A percentile compares a stretch with the other conserved stretches of the same genome.
Conservation (phyloP, 495 filamentous ascomycete genomes). For the Clavariopsis aquatica region DNA sequence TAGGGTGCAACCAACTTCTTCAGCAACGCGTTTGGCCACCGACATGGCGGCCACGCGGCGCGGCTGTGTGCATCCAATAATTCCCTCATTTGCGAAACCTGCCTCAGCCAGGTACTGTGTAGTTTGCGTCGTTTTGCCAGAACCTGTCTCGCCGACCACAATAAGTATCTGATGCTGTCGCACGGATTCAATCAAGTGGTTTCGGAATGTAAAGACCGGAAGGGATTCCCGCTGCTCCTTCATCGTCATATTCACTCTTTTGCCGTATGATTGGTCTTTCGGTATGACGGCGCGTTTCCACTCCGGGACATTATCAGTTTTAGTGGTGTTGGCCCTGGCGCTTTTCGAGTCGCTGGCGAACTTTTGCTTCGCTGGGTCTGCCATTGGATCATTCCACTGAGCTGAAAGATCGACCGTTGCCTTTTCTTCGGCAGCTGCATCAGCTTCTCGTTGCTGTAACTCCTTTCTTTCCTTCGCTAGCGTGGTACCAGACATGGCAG, state of each 20-base stretch:
- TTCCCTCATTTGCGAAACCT: neutral
- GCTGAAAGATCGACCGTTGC: neutral
- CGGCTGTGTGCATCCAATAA: neutral
- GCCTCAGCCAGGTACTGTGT: conserved; percentile 1
- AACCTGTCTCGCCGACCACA: neutral
- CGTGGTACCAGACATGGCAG: neutral
- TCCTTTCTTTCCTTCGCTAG: conserved; percentile 1
- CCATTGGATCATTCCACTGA: conserved; percentile 1
- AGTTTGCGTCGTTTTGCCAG: neutral
- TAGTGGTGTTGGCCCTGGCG: neutral
- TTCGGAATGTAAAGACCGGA: neutral
- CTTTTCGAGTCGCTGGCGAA: neutral
- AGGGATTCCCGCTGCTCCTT: neutral
- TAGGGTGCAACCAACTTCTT: conserved; percentile 1
- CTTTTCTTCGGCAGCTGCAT: neutral
- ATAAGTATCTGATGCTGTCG: conserved; percentile 1
- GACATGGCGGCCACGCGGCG: neutral
- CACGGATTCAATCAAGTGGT: neutral
- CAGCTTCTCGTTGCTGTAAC: neutral
- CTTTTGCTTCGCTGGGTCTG: neutral
- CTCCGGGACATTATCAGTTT: neutral
- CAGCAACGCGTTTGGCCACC: neutral
- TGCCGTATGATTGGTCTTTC: neutral
- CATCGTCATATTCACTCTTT: neutral
- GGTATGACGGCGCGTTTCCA: neutral